Percentiles rank a stretch among this genome's conserved stretches.
Evolutionary conservation across 208 protist species (phyloP).

Genomic region (Crithidia bombi): DNA sequence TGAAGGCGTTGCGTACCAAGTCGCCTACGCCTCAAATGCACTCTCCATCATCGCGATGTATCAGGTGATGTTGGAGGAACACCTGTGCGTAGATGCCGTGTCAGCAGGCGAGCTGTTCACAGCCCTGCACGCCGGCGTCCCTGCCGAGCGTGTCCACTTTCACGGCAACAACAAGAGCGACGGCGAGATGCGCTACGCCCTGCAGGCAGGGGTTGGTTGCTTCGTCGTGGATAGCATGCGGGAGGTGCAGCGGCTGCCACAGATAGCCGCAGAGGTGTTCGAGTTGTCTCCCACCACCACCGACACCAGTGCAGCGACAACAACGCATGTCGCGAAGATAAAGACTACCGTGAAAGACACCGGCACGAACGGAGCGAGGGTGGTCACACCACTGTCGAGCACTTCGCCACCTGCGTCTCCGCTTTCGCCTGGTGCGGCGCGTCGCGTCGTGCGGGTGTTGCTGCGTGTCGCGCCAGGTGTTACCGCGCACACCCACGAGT

Average conservation of each 20-base stretch:
- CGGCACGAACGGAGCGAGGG: not conserved
- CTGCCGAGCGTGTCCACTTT: conserved; percentile 9
- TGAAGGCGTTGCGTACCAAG: conserved; percentile 2
- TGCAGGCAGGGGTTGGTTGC: conserved; percentile 6
- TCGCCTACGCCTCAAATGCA: conserved; percentile 24
- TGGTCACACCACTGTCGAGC: not conserved
- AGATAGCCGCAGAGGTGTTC: conserved; percentile 7
- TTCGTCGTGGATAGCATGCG: conserved; percentile 22
- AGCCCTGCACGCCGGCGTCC: conserved; percentile 14
- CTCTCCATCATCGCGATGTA: conserved; percentile 17
- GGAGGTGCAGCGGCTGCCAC: conserved; percentile 14
- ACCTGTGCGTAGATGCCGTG: conserved; percentile 13
- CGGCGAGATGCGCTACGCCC: conserved; percentile 5
- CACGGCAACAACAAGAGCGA: conserved; percentile 30
- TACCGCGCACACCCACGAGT: conserved; percentile 17
- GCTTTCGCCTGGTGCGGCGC: not conserved
- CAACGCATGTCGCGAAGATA: too few species aligned
- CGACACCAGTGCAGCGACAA: not conserved
- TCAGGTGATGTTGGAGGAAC: conserved; percentile 9
- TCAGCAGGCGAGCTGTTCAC: conserved; percentile 17
- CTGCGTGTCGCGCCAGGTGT: conserved; percentile 16
- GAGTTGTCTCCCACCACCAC: not conserved
- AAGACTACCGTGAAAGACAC: too few species aligned
- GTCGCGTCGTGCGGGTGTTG: conserved; percentile 7
- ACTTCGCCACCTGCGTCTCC: not conserved